Evolutionary conservation across 1,139 yeast species (phyloP), one percentile per base, ranked within the genome.

Genomic region (Yamadazyma pseudoaaseri): DNA sequence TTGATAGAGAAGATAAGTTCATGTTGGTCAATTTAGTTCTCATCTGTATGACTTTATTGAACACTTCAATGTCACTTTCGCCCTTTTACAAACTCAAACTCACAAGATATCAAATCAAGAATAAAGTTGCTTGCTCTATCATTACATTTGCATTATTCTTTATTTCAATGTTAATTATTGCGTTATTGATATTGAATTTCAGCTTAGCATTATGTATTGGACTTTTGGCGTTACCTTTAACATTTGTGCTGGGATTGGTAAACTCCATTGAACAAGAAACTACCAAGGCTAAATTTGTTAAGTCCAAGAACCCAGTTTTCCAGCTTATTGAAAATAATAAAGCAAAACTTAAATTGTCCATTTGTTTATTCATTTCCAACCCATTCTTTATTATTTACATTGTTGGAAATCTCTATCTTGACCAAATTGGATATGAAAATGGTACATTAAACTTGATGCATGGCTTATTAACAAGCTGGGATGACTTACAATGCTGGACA

Each of bases 141-240:
- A 47, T 68, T 23, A 45, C 72, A 7, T 53, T 65, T 30, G 69
- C 85, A 3, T 68, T 81, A 38, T 65, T 81, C 36, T 74, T 76
- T 42, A 71, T 83, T 37, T 81, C 95, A 22, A 70, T 87, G 54
- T 68, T 81, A 24, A 69, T 89, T 28, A 78, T 87, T 8, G 80
- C 95, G 0, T 62, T 89, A 26, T 67, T 94, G 35, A 87, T 89
- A 47, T 75, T 90, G 26, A 90, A 92, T 58, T 92, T 90, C 58
- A 72, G 97, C 2, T 67, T 92, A 43, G 86, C 97, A 0, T 70
- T 86, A 35, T 55, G 70, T 3, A 66, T 90, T 38, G 94, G 95
- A 1, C 38, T 86, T 1, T 58, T 77, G 20, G 76, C 86, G 1
- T 62, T 81, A 22, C 96, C 97, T 3, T 62, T 90, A 51, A 79